Percentiles rank a stretch among this genome's conserved stretches.
These are phyloP conservation scores for Claviceps paspali DNA, from an alignment of 2,329 filamentous ascomycete genomes.

Conservation along the genomic window DNA sequence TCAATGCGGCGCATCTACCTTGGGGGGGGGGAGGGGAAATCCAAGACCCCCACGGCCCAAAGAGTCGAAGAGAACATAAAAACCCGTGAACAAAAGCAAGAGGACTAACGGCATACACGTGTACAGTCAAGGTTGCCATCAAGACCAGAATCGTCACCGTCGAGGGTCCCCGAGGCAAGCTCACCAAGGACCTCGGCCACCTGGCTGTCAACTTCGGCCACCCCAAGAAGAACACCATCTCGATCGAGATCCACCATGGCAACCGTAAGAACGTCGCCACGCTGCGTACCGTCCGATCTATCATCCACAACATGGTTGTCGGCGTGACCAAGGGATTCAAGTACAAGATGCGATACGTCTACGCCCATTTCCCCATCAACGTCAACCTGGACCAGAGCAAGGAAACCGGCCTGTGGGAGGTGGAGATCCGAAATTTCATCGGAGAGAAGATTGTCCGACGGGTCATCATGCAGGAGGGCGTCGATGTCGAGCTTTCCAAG, in stretches of 20 bases:
- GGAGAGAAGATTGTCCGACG: constrained; percentile 98
- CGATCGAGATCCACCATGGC: constrained; percentile 98
- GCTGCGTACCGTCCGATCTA: constrained; percentile 90
- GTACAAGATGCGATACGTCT: constrained; percentile 99
- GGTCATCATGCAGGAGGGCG: constrained; percentile 77
- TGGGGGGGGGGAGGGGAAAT: too few species aligned
- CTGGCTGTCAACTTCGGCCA: constrained; percentile 89
- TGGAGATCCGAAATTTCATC: constrained; percentile 99
- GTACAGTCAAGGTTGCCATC: constrained; percentile 88
- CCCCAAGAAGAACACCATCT: constrained; percentile 73
- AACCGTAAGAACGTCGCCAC: constrained; percentile 94
- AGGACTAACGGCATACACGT: constrained; percentile 14
- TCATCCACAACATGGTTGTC: constrained; percentile 98
- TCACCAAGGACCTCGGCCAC: constrained; percentile 92
- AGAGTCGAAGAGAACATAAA: too few species aligned
- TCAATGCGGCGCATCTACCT: constrained; percentile 1
- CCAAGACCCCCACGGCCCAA: too few species aligned
- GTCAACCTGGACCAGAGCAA: constrained; percentile 96
- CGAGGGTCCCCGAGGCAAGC: constrained; percentile 94
- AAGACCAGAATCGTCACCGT: constrained; percentile 94
- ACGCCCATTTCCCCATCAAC: constrained; percentile 99
- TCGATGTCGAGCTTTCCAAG: constrained; percentile 80
- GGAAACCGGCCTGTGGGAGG: constrained; percentile 75
- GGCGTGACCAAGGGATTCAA: constrained; percentile 99
- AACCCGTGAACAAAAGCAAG: too few species aligned